A percentile compares a stretch with the other conserved stretches of the same genome.
Conservation (phyloP, 805 yeast genomes). For the Danielia oregonensis region DNA sequence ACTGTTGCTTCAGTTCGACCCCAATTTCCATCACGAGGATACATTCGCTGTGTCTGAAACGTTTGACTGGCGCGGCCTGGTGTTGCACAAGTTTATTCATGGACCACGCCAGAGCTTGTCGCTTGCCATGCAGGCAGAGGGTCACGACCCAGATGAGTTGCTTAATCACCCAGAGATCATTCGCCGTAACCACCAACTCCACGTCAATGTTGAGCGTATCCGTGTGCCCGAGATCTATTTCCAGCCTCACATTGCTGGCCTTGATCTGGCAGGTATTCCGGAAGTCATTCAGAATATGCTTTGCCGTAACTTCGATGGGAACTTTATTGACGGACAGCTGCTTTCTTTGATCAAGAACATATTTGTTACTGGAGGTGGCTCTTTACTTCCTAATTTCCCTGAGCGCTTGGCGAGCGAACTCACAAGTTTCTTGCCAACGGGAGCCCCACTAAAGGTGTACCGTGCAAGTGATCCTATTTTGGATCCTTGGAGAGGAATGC, state of each 20-base stretch:
- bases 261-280: conserved; percentile 91
- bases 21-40: conserved; percentile 80
- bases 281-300: conserved; percentile 72
- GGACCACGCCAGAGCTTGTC: conserved; percentile 87
- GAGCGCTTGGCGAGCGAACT: conserved; percentile 70
- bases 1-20: conserved; percentile 76
- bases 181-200: conserved; percentile 88
- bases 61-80: conserved; percentile 79
- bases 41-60: conserved; percentile 66
- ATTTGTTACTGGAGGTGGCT: conserved; percentile 84
- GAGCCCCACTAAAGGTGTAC: conserved; percentile 56
- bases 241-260: conserved; percentile 90
- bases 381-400: conserved; percentile 60
- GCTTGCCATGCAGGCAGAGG: conserved; percentile 39
- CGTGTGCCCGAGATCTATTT: conserved; percentile 89
- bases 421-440: conserved; percentile 65
- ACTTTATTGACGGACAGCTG: conserved; percentile 54
- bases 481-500: conserved; percentile 96
- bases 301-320: conserved; percentile 54
- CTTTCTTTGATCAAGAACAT: conserved; percentile 56
- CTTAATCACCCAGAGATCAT: conserved; percentile 56
- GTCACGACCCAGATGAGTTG: conserved; percentile 39
- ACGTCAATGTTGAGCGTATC: conserved; percentile 84
- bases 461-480: conserved; percentile 62
- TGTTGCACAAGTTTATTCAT: conserved; percentile 77